Percentiles rank a stretch among this genome's conserved stretches.
Evolutionary conservation across 2,329 filamentous ascomycete genomes (phyloP).

Genomic region (Nothophoma quercina): DNA sequence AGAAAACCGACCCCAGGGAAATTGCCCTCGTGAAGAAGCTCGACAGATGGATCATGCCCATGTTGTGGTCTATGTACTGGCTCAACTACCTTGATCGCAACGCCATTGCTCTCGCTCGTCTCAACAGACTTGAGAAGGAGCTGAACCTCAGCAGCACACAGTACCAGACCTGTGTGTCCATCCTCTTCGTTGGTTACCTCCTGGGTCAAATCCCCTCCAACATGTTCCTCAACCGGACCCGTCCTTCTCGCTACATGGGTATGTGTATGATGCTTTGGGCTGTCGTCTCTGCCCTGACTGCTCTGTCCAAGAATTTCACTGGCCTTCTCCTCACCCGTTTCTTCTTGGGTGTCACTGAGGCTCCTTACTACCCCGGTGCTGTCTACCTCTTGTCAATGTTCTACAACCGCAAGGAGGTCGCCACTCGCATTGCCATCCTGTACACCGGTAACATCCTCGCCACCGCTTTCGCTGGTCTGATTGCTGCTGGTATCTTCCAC

Average conservation of each 20-base stretch:
- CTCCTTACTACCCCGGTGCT: slow-evolving; percentile 63
- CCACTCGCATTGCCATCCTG: slow-evolving; percentile 69
- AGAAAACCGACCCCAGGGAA: slow-evolving; percentile 44
- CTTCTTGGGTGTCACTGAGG: slow-evolving; percentile 62
- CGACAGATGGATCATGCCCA: slow-evolving; percentile 71
- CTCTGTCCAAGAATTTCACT: slow-evolving; percentile 54
- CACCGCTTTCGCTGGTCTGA: slow-evolving; percentile 73
- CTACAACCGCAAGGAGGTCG: slow-evolving; percentile 75
- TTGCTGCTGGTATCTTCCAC: slow-evolving; percentile 67
- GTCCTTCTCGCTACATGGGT: slow-evolving; percentile 52
- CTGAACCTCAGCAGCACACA: slow-evolving; percentile 64
- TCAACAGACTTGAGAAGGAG: slow-evolving; percentile 68
- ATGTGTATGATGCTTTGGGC: slow-evolving; percentile 54
- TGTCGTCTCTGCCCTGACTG: slow-evolving; percentile 50
- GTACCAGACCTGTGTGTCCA: slow-evolving; percentile 61
- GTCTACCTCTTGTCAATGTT: slow-evolving; percentile 70
- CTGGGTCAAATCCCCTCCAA: slow-evolving; percentile 53
- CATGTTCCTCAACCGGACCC: slow-evolving; percentile 54
- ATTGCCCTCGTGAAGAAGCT: slow-evolving; percentile 66
- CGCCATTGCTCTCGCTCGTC: slow-evolving; percentile 71
- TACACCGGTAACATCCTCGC: slow-evolving; percentile 74
- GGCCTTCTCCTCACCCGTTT: slow-evolving; percentile 59
- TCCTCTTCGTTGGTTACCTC: slow-evolving; percentile 65
- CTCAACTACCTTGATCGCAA: slow-evolving; percentile 76
- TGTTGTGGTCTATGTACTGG: slow-evolving; percentile 78